Base-by-base conservation (phyloP, 139 green algal species). In the Tetradesmus obliquus region DNA sequence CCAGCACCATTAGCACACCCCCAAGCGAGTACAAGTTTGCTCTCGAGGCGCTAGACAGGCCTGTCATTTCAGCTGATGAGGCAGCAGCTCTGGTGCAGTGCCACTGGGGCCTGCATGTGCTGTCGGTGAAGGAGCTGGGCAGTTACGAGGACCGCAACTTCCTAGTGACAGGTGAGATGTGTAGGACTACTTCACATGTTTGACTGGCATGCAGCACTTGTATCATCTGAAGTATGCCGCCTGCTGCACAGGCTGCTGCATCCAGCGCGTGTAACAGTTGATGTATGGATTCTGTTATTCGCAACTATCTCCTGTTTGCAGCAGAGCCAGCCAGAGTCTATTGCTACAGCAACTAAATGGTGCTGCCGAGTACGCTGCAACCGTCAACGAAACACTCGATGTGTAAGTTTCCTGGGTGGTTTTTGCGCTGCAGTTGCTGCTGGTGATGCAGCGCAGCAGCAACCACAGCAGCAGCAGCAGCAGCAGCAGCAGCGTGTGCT, bases 101-200 rank as follows among this genome's bases (percentile, higher is more conserved):
- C 2, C 53, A 86, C 8, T 91, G 74, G 72, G 87, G 72, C 12
- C 17, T 54, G 22, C 87, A 79, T 22, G 87, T 85, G 3, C 17
- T 72, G 55, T 85, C 72, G 54, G 72, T 82, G 1, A 84, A 72
- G 45, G 87, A 91, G 55, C 74, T 91, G 2, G 87, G 87, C 55
- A 76, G 74, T 19, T 91, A 91, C 15, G 87, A 91, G 32, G 87
- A 91, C n/a, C n/a, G 71, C 19, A 91, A 91, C 54, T 91, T 51
- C 74, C 74, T 86, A 24, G 53, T 86, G 5, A 19, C 66, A 15
- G 53, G 32, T 69, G 81, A 60, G 81, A 17, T 9, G 53, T 51
- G 32, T 45, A 45, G 32, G 32, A 45, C 32, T 45, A 45, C 32
- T 45, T 45, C 32, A 45, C 32, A 45, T 45, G 32, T 45, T 45